These are phyloP conservation scores for Naganishia randhawae DNA, from an alignment of 768 basidiomycete species.

Conservation along the genomic window DNA sequence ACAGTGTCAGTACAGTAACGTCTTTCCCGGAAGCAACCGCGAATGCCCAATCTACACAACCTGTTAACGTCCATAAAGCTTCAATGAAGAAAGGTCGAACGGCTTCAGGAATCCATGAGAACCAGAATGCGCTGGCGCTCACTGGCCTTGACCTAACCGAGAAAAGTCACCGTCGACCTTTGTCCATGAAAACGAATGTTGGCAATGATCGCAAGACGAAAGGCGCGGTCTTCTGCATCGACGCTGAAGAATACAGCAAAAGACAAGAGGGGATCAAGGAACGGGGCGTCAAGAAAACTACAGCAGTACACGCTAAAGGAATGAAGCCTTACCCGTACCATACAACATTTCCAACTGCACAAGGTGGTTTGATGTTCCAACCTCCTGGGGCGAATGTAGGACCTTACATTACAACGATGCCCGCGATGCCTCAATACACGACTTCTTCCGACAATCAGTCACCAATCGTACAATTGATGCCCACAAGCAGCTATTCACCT, in stretches of 20 bases:
- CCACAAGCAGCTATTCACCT: neutral
- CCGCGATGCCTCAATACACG: neutral
- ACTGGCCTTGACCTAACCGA: neutral
- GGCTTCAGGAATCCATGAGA: neutral
- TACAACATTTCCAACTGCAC: neutral
- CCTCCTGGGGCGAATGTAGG: neutral
- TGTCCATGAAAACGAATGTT: neutral
- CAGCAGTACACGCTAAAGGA: neutral
- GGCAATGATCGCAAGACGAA: neutral
- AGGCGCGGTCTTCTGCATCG: neutral
- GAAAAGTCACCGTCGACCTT: neutral
- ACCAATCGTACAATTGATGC: neutral
- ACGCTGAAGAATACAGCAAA: conserved; percentile 14
- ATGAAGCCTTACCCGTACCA: neutral
- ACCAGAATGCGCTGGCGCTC: neutral
- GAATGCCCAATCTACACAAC: neutral
- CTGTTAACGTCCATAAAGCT: neutral
- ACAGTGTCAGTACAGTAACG: neutral
- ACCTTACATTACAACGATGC: neutral
- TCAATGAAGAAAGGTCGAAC: neutral
- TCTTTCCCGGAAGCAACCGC: neutral
- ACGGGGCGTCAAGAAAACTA: neutral
- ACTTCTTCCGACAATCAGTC: neutral
- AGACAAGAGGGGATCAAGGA: neutral
- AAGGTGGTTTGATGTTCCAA: neutral